Base-by-base conservation (phyloP, 768 basidiomycete species). In the Russula lepida region DNA sequence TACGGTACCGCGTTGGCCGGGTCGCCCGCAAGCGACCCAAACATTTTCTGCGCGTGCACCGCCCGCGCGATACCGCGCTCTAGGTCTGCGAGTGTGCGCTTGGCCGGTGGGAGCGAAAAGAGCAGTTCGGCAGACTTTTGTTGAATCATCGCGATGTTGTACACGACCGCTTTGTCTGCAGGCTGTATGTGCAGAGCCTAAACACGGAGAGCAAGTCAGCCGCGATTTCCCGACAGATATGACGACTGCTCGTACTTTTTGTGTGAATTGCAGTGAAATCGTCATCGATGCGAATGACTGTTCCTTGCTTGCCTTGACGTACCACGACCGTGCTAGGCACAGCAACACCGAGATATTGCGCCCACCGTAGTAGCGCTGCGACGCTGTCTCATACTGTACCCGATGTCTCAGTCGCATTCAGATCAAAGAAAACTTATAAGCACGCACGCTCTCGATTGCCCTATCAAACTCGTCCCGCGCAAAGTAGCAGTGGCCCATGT, bases 121-220 rank as follows among this genome's bases (percentile, higher is more conserved):
- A 98, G 74, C 74, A 98, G 80, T 71, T 98, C 95, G 0, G 92
- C 90, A 0, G 90, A 86, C 73, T 98, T 98, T 71, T 99, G 97
- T 72, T 95, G 87, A 35, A 98, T 93, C 89, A 99, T 95, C 57
- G 95, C 95, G 68, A 98, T 91, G 72, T 99, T 98, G 75, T 95
- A 98, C 46, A 92, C 63, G 54, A 88, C 84, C 3, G 92, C 89
- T 70, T 95, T 94, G 75, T 99, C 97, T 58, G 78, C 81, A 0
- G 94, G 93, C 65, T 88, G 85, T 6, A 93, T 73, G 64, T 91
- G 87, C 17, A 89, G 77, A 1, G 95, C 94, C 95, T 98, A 64
- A 64, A 3, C 76, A 77, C 17, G 50, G n/a, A 21, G n/a, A 19
- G n/a, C n/a, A 33, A 33, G 13, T n/a, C 27, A 30, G 30, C 30